Conservation (phyloP, 2,329 filamentous ascomycete genomes). For the Pestalotiopsis sp. region DNA sequence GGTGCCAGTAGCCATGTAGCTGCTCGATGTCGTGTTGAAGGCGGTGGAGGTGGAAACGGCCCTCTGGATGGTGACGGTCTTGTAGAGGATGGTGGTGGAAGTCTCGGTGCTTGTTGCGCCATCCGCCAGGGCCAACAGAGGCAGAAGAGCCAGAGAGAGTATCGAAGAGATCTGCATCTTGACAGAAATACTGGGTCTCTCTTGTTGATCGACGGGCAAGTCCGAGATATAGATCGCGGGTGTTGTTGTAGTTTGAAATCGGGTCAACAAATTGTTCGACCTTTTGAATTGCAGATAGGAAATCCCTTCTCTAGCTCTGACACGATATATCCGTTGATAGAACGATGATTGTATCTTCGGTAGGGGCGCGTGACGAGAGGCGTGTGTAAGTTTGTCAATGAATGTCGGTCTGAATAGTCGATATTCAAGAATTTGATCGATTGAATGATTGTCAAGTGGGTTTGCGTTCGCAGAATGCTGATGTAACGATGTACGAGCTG, state of each 20-base stretch:
- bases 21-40: conserved; percentile 36
- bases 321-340: neutral
- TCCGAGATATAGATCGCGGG: neutral
- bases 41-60: conserved; percentile 36
- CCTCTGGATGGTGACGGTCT: conserved; percentile 41
- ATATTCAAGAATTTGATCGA: conserved; percentile 10
- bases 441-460: neutral
- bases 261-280: neutral
- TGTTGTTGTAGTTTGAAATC: neutral
- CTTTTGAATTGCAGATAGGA: neutral
- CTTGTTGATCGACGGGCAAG: neutral
- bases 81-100: conserved; percentile 49
- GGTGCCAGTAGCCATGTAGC: conserved; percentile 33
- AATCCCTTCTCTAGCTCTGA: neutral
- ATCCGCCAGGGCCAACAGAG: conserved; percentile 51
- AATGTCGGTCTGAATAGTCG: conserved; percentile 12
- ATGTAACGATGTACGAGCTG: neutral
- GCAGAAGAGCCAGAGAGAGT: conserved; percentile 49
- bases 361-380: neutral
- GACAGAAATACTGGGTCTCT: conserved; percentile 10
- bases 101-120: conserved; percentile 46
- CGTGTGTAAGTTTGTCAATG: conserved; percentile 7
- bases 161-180: conserved; percentile 46
- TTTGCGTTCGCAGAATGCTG: conserved; percentile 12
- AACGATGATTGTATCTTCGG: neutral